Evolutionary conservation across 805 yeast species (phyloP).

Genomic region (Sugiyamaella floridensis): DNA sequence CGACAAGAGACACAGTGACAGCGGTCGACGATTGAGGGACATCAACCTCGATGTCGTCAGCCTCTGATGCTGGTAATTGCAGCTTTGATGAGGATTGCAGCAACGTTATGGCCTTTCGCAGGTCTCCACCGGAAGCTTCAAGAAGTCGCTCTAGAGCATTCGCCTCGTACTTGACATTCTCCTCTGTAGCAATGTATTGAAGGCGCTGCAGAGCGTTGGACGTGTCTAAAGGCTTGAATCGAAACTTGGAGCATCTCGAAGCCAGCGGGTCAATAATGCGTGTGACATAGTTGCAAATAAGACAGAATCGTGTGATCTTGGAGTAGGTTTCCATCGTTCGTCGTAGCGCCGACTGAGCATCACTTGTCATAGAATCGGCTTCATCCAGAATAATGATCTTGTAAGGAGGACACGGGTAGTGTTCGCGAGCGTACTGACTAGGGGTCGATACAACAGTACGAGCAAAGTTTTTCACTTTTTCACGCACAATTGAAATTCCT

Average conservation of each 20-base stretch:
- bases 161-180: conserved; percentile 37
- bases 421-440: conserved; percentile 52
- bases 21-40: conserved; percentile 13
- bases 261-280: conserved; percentile 95
- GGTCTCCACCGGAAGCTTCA: conserved; percentile 77
- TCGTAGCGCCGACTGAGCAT: conserved; percentile 93
- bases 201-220: conserved; percentile 65
- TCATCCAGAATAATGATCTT: conserved; percentile 88
- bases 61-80: conserved; percentile 23
- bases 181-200: conserved; percentile 48
- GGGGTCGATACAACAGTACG: conserved; percentile 80
- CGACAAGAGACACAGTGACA: conserved; percentile 43
- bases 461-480: conserved; percentile 93
- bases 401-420: conserved; percentile 95
- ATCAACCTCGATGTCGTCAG: conserved; percentile 29
- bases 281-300: conserved; percentile 93
- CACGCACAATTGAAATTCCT: conserved; percentile 96
- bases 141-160: conserved; percentile 61
- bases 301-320: conserved; percentile 82
- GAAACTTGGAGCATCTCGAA: conserved; percentile 90
- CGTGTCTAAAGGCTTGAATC: conserved; percentile 74
- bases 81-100: conserved; percentile 76
- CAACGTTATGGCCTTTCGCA: conserved; percentile 85
- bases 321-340: conserved; percentile 83
- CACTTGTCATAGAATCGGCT: conserved; percentile 83